Evolutionary conservation across 768 basidiomycete genomes (phyloP), one percentile per base, ranked within the genome.

Genomic region (Calocera viscosa): DNA sequence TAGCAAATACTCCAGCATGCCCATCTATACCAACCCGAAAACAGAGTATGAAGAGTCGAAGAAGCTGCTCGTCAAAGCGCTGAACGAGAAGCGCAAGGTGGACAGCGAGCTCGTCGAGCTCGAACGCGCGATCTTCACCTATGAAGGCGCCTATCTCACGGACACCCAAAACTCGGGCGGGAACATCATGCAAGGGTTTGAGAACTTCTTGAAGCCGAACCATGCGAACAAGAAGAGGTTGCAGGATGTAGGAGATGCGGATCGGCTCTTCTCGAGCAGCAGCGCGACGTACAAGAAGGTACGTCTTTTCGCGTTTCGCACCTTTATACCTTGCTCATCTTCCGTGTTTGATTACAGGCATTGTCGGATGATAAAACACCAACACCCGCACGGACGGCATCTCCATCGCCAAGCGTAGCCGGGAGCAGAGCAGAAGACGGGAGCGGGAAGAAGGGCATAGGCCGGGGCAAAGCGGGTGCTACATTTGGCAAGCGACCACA

Each of bases 171-270:
- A 88, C 68, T 86, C 84, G 71, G 89, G 90, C 19, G 91, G 91
- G 33, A 92, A 93, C 71, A 91, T 93, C 65, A 87, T 93, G 39
- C 87, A 87, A 71, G 91, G 91, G 2, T 92, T 92, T 70, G 91
- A 92, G 66, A 85, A 86, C 43, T 93, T 91, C 73, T 82, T 92
- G 67, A 93, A 92, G 76, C 86, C 86, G 71, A 87, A 86, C 67
- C 82, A 82, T 49, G 64, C 63, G 0, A 79, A 82, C 10, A 84
- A 82, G 7, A 79, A 89, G 71, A 82, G 87, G 73, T 86, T 86
- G 72, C 84, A 86, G 70, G 90, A 92, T 70, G 82, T 90, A 67
- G 83, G 82, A 68, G 91, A 92, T 67, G 78, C 82, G 14, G 91
- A 93, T 72, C 82, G 91, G 60, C 78, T 91, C 69, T 93, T 93